Base-by-base conservation (phyloP, 2,329 filamentous ascomycete genomes). In the Dactylellina leptospora region DNA sequence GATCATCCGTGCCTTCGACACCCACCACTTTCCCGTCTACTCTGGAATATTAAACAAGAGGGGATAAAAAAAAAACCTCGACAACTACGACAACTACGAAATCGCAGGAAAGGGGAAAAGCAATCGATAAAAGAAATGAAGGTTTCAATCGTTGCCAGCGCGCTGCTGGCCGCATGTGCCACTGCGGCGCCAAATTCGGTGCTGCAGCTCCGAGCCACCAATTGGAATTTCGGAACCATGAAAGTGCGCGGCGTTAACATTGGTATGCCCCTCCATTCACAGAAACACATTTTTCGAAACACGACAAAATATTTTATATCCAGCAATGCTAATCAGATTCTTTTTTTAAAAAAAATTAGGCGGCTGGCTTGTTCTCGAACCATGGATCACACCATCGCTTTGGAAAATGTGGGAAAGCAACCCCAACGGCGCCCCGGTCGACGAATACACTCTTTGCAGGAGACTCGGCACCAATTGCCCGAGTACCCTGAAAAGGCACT, bases 381-480 rank as follows among this genome's bases (percentile, higher is more conserved):
- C 79, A 44, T 85, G 83, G 83, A 87, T 86, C 55, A 86, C 84
- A 3, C 85, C 85, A n/a, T 85, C 83, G 0, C 80, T 86, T 50
- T 86, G 86, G 75, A 64, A 78, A 78, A 62, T 66, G 11, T 82
- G 71, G 74, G 48, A 76, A 18, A 74, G 77, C 40, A 77, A 77
- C 58, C 78, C 78, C 27, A 80, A 80, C 5, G 44, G 59, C 48
- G 81, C 77, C 40, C 85, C 85, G 1, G 82, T 85, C 3, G 87
- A 88, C 75, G 86, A 88, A 75, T 87, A 82, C 77, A 84, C 83
- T 0, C 79, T 85, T 42, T 82, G 81, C 55, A 77, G 83, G 51
- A 80, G 79, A 2, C 79, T 87, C 22, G 84, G 85, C 48, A 80
- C 82, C 69, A 80, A 80, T 23, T 85, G 85, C 36, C 78, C 80